Evolutionary conservation across 495 filamentous ascomycete species (phyloP), one percentile per base, ranked within the genome.

Genomic region (Amorphotheca resinae): DNA sequence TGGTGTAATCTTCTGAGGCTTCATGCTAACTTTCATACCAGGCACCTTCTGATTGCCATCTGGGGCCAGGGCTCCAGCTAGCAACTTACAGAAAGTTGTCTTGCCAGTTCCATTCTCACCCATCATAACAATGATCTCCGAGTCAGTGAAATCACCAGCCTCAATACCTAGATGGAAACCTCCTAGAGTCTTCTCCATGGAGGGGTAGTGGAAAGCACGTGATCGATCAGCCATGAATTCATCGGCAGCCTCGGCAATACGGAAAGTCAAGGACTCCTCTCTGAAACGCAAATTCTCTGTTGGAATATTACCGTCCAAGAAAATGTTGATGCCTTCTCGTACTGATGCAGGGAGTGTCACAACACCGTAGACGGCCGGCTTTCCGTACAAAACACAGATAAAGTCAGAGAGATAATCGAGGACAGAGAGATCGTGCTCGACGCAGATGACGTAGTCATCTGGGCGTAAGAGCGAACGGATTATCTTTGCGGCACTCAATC

Each of bases 111-210:
- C 87, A 61, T 93, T 96, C 65, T 96, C 93, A 45, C 91, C 91
- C 91, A 98, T 96, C 87, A 96, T 93, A 57, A 98, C 91, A 34
- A 98, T 73, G 51, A 98, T 98, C 53, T 98, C 91, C 2, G 91
- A 96, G 56, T 98, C 88, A 4, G 91, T 95, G 63, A 98, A 98
- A 40, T 77, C 66, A 43, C 93, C 93, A 6, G 72, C 32, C 14
- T 96, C 83, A 43, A 98, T 73, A 30, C 59, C 71, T 35, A 98
- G 76, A 54, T 87, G 77, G 74, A 98, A 98, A 53, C 69, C 73
- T 41, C 88, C 93, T 9, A 96, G 70, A 0, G 87, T 93, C 73
- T 96, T 98, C 59, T 85, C 69, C 91, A 98, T 94, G 14, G 64
- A 64, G 3, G 91, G 91, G 57, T 95, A 98, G 26, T 55, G 60